Evolutionary conservation across 148 eudicot species (phyloP).

Genomic region (Agrostemma githago): DNA sequence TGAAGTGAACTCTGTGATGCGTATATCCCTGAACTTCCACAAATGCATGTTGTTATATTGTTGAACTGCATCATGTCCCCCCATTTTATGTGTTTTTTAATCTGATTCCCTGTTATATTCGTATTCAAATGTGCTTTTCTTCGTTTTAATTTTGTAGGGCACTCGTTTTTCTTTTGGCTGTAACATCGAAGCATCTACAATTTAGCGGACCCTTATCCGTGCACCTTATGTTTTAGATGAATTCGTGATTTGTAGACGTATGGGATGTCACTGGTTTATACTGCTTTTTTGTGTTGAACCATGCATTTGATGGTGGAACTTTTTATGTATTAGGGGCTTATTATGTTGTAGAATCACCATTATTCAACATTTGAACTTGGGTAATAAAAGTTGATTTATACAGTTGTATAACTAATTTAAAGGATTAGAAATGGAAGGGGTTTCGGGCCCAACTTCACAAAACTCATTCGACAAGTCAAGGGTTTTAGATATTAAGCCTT

Average conservation of each 20-base stretch:
- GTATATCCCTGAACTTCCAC: not conserved
- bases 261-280: not conserved
- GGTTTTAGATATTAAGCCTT: constrained; percentile 61
- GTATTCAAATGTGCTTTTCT: not conserved
- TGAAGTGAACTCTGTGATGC: not conserved
- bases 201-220: not conserved
- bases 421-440: constrained; percentile 30
- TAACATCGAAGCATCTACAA: not conserved
- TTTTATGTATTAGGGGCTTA: not conserved
- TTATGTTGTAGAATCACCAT: not conserved
- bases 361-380: not conserved
- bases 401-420: constrained; percentile 2
- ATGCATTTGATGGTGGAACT: not conserved
- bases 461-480: constrained; percentile 49
- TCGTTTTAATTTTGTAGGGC: constrained; percentile 7
- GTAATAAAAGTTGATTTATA: not conserved
- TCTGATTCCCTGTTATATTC: not conserved
- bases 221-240: not conserved
- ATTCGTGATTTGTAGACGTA: not conserved
- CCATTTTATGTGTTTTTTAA: not conserved
- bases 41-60: not conserved
- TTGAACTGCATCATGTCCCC: not conserved
- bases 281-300: not conserved
- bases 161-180: not conserved
- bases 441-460: constrained; percentile 30